Evolutionary conservation across 257 asterid species (phyloP).

Genomic region (Pogostemon cablin): DNA sequence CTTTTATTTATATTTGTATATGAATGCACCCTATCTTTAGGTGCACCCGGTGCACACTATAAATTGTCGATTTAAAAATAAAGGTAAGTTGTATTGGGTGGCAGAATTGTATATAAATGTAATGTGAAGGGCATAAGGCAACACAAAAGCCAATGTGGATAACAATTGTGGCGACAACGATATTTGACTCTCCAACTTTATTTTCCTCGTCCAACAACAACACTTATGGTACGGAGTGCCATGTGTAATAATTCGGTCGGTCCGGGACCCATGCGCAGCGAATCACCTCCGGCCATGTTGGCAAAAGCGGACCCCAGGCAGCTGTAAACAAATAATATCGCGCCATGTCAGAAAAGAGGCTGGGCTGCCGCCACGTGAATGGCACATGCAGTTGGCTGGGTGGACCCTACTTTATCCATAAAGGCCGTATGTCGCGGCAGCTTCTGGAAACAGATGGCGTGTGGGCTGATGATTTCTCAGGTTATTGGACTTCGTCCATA

Average conservation of each 20-base stretch:
- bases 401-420: constrained; percentile 51
- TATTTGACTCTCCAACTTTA: constrained; percentile 37
- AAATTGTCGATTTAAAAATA: too few species aligned
- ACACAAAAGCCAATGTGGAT: constrained; percentile 21
- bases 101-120: constrained; percentile 31
- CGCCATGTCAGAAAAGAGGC: not conserved
- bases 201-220: constrained; percentile 48
- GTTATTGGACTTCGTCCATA: not conserved
- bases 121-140: not conserved
- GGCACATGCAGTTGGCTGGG: constrained; percentile 29
- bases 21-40: too few species aligned
- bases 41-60: too few species aligned
- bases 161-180: constrained; percentile 25
- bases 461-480: constrained; percentile 38
- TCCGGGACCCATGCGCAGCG: not conserved
- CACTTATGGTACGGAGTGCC: constrained; percentile 29
- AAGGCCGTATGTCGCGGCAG: constrained; percentile 36
- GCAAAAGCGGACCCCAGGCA: not conserved
- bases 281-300: too few species aligned
- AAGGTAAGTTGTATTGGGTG: not conserved
- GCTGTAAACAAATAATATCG: not conserved
- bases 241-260: constrained; percentile 34
- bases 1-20: too few species aligned
- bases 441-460: constrained; percentile 36
- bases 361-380: constrained; percentile 32